phyloP scores from a whole-genome alignment of 1,284 basidiomycete species.

The Ganoderma multipileum region DNA sequence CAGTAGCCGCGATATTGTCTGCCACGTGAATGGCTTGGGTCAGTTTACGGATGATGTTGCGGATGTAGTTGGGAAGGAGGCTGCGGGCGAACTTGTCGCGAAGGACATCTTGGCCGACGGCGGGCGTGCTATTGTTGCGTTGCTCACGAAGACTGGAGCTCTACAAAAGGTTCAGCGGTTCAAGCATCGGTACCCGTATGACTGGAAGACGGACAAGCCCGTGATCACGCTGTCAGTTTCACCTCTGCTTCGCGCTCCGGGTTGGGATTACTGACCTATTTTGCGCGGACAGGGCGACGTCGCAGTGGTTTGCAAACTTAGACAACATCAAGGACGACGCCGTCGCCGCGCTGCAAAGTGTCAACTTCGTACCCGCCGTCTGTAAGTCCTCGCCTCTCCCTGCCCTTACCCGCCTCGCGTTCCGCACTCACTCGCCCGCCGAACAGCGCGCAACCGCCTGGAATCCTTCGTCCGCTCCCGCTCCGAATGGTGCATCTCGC shows the following conservation, averaged over 20 bases:
- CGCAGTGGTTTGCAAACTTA: conserved; percentile 98
- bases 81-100: conserved; percentile 62
- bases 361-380: conserved; percentile 80
- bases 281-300: conserved; percentile 75
- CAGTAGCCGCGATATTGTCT: conserved; percentile 50
- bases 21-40: conserved; percentile 88
- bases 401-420: conserved; percentile 6
- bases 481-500: conserved; percentile 99
- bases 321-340: conserved; percentile 85
- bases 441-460: conserved; percentile 81
- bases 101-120: conserved; percentile 80
- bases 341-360: conserved; percentile 71
- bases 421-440: conserved; percentile 2
- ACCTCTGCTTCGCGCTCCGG: neutral
- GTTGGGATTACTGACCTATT: neutral
- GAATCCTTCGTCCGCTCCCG: conserved; percentile 87
- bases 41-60: conserved; percentile 67
- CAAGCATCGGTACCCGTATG: conserved; percentile 93
- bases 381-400: conserved; percentile 60
- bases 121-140: conserved; percentile 65
- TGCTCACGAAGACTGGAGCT: conserved; percentile 66
- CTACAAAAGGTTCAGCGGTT: conserved; percentile 77
- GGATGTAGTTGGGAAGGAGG: conserved; percentile 56
- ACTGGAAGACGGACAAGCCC: conserved; percentile 96
- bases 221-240: conserved; percentile 83